phyloP scores from a whole-genome alignment of 2,329 filamentous ascomycete genomes.

The Talaromyces funiculosus region DNA sequence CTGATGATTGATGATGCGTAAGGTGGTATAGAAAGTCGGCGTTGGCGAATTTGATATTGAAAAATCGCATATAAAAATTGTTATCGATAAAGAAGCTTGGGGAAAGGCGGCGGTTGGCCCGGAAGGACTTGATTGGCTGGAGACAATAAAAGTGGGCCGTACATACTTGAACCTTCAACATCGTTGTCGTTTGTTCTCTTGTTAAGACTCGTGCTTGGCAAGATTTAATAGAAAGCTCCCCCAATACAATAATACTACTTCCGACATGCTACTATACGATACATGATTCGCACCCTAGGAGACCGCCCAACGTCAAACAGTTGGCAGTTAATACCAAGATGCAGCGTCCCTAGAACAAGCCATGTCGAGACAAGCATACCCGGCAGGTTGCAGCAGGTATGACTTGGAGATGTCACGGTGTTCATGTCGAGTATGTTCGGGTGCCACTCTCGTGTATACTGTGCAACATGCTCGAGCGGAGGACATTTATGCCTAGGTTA shows the following conservation, averaged over 20 bases:
- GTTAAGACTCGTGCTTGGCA: not conserved
- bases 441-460: not conserved
- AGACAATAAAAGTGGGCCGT: not conserved
- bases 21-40: not conserved
- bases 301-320: not conserved
- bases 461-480: not conserved
- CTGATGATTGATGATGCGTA: too few relatives aligned
- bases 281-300: not conserved
- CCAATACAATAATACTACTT: not conserved
- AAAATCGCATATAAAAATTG: slow-evolving; percentile 12
- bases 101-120: not conserved
- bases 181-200: not conserved
- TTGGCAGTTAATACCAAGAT: not conserved
- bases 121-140: not conserved
- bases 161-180: not conserved
- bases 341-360: not conserved
- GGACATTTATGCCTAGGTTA: not conserved
- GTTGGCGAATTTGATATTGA: not conserved
- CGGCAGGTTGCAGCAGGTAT: not conserved
- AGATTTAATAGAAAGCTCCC: not conserved
- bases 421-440: slow-evolving; percentile 1
- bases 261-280: too few relatives aligned
- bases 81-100: slow-evolving; percentile 13
- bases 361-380: not conserved
- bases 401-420: not conserved